Evolutionary conservation across 2,329 filamentous ascomycete species (phyloP).

Genomic region (Fusarium continuum): DNA sequence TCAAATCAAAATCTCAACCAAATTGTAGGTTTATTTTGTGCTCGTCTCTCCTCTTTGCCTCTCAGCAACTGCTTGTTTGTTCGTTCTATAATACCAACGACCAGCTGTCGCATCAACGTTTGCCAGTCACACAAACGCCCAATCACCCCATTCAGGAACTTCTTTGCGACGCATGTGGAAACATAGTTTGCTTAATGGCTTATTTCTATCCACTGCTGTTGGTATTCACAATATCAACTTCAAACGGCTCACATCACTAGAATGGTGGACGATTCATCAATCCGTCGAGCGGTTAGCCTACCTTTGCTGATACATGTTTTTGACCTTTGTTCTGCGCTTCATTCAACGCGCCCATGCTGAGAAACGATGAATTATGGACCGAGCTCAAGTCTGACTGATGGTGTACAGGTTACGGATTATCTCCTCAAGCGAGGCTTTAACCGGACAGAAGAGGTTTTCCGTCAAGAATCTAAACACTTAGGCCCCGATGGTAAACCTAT

Average conservation of each 20-base stretch:
- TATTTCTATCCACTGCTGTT: neutral
- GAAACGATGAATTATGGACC: neutral
- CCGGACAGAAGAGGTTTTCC: conserved; percentile 89
- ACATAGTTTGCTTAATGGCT: neutral
- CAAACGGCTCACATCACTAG: no score
- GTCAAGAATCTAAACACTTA: conserved; percentile 86
- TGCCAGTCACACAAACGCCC: neutral
- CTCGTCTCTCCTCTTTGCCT: conserved; percentile 1
- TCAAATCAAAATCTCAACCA: conserved; percentile 94
- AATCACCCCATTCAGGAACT: neutral
- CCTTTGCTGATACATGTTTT: neutral
- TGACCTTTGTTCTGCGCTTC: no score
- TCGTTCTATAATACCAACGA: neutral
- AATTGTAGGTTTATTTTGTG: conserved; percentile 74
- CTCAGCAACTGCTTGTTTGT: neutral
- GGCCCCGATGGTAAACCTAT: conserved; percentile 83
- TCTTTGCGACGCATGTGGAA: neutral
- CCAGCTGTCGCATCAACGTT: neutral
- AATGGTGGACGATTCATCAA: no score
- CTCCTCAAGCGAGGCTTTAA: conserved; percentile 95
- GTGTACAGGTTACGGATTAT: conserved; percentile 82
- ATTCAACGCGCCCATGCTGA: neutral
- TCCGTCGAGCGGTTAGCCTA: neutral
- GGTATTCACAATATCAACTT: no score
- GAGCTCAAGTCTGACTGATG: conserved; percentile 14